Conservation (phyloP, 2,329 filamentous ascomycete species). For the Verticillium albo-atrum region DNA sequence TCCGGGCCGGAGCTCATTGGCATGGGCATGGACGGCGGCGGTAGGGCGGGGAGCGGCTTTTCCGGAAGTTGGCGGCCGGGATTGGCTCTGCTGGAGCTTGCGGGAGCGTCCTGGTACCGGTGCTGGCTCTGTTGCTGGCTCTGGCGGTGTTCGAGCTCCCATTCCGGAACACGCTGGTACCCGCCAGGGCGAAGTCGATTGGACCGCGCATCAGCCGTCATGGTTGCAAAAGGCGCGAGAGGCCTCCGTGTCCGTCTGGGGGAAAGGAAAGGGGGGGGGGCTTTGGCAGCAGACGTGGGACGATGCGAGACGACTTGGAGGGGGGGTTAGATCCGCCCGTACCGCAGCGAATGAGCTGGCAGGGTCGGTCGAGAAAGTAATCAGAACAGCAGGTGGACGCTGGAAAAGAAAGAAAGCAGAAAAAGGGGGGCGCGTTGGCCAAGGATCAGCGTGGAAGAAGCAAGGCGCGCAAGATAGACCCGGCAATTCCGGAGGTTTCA, state of each 20-base stretch:
- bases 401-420: background rate
- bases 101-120: background rate
- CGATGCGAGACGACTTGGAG: no score
- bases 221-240: background rate
- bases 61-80: slow-evolving; percentile 2
- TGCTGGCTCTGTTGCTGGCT: background rate
- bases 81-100: background rate
- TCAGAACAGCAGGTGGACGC: background rate
- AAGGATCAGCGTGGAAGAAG: background rate
- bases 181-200: background rate
- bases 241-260: background rate
- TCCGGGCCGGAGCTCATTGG: background rate
- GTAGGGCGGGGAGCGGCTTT: slow-evolving; percentile 12
- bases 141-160: background rate
- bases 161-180: background rate
- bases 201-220: background rate
- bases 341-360: background rate
- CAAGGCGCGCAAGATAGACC: background rate
- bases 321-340: background rate
- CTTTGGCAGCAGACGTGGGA: no score
- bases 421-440: background rate
- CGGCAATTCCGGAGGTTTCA: background rate
- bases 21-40: slow-evolving; percentile 4
- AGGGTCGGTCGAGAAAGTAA: background rate
- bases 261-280: no score